Evolutionary conservation across 192 early-diverging fungal genomes (phyloP).

Genomic region (Coemansia sp.): DNA sequence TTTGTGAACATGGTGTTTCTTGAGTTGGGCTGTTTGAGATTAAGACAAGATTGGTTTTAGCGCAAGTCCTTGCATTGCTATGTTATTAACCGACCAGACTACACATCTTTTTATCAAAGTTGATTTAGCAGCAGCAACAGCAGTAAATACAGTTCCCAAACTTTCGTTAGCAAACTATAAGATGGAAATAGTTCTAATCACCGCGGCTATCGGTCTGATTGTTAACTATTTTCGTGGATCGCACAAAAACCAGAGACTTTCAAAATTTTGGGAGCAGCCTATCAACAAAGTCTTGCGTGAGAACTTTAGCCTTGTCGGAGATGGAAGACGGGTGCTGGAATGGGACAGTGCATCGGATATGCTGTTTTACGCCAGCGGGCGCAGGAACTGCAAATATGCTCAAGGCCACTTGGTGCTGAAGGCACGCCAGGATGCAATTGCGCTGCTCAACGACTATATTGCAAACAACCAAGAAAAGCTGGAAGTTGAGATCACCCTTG

Average conservation of each 20-base stretch:
- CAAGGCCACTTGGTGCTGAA: constrained; percentile 63
- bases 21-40: background rate
- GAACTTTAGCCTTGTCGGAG: constrained; percentile 75
- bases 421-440: constrained; percentile 51
- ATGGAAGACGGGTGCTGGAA: constrained; percentile 54
- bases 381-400: constrained; percentile 65
- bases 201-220: constrained; percentile 27
- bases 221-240: constrained; percentile 56
- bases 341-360: constrained; percentile 74
- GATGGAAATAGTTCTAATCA: constrained; percentile 30
- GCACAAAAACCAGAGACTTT: constrained; percentile 31
- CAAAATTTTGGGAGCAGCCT: constrained; percentile 29
- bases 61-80: background rate
- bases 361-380: constrained; percentile 76
- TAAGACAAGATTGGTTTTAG: background rate
- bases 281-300: constrained; percentile 50
- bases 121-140: constrained; percentile 1
- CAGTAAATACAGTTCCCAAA: constrained; percentile 6
- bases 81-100: background rate
- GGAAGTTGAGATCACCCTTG: constrained; percentile 52
- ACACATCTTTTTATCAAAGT: background rate
- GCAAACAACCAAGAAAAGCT: constrained; percentile 44
- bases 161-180: constrained; percentile 38
- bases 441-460: constrained; percentile 47
- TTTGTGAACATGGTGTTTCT: background rate